Conservation (phyloP, 1,284 basidiomycete genomes). For the Ceratobasidium sp. region DNA sequence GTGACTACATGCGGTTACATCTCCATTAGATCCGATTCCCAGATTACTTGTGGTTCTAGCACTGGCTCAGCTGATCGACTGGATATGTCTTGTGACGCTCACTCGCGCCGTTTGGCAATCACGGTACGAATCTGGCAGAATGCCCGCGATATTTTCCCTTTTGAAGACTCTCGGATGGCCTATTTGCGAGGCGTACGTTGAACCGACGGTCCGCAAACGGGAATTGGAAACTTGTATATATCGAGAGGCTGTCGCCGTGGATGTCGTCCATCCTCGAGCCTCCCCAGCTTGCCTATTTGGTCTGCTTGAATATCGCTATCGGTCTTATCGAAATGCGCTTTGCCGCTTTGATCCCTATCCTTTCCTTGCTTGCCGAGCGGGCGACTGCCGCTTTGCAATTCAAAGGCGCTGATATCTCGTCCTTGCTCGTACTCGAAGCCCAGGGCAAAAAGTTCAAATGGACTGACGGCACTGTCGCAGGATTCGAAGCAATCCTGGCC, state of each 20-base stretch:
- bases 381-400: slow-evolving; percentile 57
- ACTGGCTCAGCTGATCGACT: not conserved
- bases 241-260: not conserved
- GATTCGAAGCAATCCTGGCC: slow-evolving; percentile 66
- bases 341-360: not conserved
- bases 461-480: slow-evolving; percentile 55
- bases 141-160: not conserved
- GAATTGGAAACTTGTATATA: slow-evolving; percentile 11
- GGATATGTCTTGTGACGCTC: not conserved
- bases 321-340: slow-evolving; percentile 3
- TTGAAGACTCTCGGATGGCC: not conserved
- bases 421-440: slow-evolving; percentile 65
- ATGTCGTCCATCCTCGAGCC: not conserved
- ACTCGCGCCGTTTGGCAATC: slow-evolving; percentile 6
- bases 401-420: slow-evolving; percentile 70
- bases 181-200: not conserved
- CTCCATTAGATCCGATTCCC: not conserved
- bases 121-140: not conserved
- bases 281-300: not conserved
- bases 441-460: slow-evolving; percentile 64
- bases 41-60: not conserved
- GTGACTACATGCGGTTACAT: not conserved
- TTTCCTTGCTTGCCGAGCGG: slow-evolving; percentile 18
- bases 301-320: not conserved
- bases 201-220: slow-evolving; percentile 4